Percentiles rank a stretch among this genome's conserved stretches.
phyloP scores from a whole-genome alignment of 257 asterid genomes.

The Ophiorrhiza pumila region DNA sequence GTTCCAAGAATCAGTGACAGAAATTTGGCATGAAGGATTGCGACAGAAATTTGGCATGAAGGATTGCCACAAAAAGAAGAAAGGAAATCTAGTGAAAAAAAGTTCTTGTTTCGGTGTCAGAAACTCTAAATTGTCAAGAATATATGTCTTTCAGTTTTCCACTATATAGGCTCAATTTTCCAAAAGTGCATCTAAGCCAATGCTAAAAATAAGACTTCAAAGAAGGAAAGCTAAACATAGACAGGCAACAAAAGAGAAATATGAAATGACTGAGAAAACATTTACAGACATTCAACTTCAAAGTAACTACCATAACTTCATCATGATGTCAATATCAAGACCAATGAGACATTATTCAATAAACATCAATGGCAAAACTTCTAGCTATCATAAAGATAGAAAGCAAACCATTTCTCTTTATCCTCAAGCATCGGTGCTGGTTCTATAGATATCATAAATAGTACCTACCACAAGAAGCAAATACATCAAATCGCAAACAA shows the following conservation, averaged over 20 bases:
- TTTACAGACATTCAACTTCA: background rate
- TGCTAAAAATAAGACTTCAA: background rate
- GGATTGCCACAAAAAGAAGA: background rate
- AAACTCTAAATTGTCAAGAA: background rate
- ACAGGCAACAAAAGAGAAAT: background rate
- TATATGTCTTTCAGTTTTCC: background rate
- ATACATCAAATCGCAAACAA: conserved; percentile 30
- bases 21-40: background rate
- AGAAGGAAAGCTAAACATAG: background rate
- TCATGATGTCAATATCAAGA: background rate
- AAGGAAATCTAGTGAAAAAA: background rate
- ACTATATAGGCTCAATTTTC: background rate
- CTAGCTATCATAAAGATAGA: conserved; percentile 25
- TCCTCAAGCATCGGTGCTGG: conserved; percentile 99
- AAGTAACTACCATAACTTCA: background rate
- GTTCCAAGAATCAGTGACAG: background rate
- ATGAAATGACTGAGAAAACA: background rate
- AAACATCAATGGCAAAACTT: conserved; percentile 1
- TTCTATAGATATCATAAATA: conserved; percentile 92
- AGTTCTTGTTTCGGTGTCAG: background rate
- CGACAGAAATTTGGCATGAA: background rate
- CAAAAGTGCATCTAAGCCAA: background rate
- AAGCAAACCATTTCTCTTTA: conserved; percentile 88
- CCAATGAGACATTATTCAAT: background rate
- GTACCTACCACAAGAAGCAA: conserved; percentile 58